These are phyloP conservation scores for Scleroderma citrinum DNA, from an alignment of 768 basidiomycete genomes.

Conservation along the genomic window DNA sequence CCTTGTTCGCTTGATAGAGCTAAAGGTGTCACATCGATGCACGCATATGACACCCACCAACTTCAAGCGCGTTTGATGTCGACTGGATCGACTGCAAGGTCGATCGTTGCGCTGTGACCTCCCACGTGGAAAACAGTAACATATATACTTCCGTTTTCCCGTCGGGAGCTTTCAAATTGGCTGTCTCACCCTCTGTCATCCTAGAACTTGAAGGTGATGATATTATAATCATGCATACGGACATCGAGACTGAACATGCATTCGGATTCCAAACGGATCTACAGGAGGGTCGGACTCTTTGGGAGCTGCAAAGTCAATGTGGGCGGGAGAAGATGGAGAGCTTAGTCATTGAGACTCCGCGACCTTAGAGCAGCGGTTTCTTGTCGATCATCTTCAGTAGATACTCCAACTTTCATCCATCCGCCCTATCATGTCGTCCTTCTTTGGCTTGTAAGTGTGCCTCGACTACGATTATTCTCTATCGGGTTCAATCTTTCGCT, in stretches of 20 bases:
- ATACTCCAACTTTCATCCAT: too few relatives aligned
- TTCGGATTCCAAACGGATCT: constrained; percentile 51
- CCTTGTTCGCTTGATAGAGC: constrained; percentile 66
- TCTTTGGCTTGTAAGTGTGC: constrained; percentile 73
- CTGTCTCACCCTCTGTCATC: constrained; percentile 57
- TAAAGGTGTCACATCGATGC: constrained; percentile 17
- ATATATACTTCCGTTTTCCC: constrained; percentile 56
- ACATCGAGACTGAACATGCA: constrained; percentile 14
- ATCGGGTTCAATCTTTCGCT: constrained; percentile 8
- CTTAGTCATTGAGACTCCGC: not conserved
- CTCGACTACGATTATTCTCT: not conserved
- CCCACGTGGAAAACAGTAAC: constrained; percentile 75
- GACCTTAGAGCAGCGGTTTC: too few relatives aligned
- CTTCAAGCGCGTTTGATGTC: constrained; percentile 52
- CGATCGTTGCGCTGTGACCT: constrained; percentile 73
- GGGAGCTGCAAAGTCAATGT: constrained; percentile 57
- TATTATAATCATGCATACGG: not conserved
- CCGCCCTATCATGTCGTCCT: constrained; percentile 62
- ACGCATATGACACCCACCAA: constrained; percentile 19
- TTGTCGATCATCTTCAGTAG: too few relatives aligned
- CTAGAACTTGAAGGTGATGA: constrained; percentile 37
- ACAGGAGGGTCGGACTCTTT: constrained; percentile 66
- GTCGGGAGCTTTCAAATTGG: constrained; percentile 49
- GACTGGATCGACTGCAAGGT: constrained; percentile 51
- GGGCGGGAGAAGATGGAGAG: constrained; percentile 43